Base-by-base conservation (phyloP, 2,329 filamentous ascomycete genomes). In the Calonectria naviculata region DNA sequence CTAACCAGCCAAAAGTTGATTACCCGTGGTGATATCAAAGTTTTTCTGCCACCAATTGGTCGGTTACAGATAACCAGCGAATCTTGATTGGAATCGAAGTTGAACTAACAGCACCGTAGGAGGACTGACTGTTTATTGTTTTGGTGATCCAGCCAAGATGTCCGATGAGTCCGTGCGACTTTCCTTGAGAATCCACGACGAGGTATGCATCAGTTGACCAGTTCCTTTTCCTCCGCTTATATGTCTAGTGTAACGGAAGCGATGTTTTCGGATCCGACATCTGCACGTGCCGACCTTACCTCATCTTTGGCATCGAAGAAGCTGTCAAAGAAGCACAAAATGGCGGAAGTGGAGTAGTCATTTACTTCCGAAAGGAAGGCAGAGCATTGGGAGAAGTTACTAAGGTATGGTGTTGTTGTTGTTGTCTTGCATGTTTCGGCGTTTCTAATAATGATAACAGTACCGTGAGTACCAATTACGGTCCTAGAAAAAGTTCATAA, bases 241-340 rank as follows among this genome's bases (percentile, higher is more conserved):
- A 54, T 21, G 65, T 44, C 21, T 70, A 90, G 87, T 98, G 97
- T 85, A 98, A 98, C 80, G 97, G 97, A 68, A 97, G 94, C 81
- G 97, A 99, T 84, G 97, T 98, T 49, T 99, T 98, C 82, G 95
- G 96, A 71, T 98, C 95, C 24, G 97, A 99, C 82, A 99, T 98
- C 80, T 98, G 97, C 85, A 98, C 97, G 13, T 98, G 96, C 84
- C 90, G 94, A 68, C 97, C 97, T 19, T 98, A 98, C 82, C 91
- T 98, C 68, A 97, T 97, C 80, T 98, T 97, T 81, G 97, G 97
- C 72, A 97, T 99, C 72, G 95, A 98, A 80, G 97, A 99, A 84
- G 97, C 97, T 15, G 96, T 99, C 77, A 98, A 97, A 80, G 95
- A 98, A 84, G 97, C 97, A 13, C 97, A 98, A 82, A 95, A 93